These are phyloP conservation scores for Patellifolia procumbens DNA, from an alignment of 179 eudicot species.

Conservation along the genomic window DNA sequence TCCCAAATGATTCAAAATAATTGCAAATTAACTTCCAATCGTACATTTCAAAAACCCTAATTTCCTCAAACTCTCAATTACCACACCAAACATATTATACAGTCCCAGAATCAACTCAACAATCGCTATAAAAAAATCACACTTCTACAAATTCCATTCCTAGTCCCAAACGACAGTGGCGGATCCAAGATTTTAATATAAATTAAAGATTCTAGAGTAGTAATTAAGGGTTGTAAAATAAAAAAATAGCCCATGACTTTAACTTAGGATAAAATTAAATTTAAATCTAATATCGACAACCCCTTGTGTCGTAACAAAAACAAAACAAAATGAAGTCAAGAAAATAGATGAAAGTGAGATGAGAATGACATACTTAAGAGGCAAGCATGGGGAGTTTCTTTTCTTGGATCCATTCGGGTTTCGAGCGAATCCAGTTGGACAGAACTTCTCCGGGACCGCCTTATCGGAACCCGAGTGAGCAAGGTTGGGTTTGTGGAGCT, in stretches of 20 bases:
- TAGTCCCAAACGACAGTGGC: no score
- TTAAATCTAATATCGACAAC: no score
- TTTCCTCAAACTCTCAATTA: background rate
- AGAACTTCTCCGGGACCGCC: background rate
- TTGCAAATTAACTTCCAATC: no score
- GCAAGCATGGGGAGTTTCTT: slow-evolving; percentile 34
- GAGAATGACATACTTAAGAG: slow-evolving; percentile 50
- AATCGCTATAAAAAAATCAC: background rate
- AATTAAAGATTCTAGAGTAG: background rate
- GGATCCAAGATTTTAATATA: background rate
- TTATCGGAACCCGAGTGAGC: background rate
- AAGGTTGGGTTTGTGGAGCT: slow-evolving; percentile 36
- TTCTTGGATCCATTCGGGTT: slow-evolving; percentile 13
- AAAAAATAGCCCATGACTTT: background rate
- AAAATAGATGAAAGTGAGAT: background rate
- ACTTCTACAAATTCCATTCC: background rate
- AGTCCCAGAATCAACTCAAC: background rate
- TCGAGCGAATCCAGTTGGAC: background rate
- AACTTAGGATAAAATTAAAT: no score
- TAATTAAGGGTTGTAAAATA: background rate
- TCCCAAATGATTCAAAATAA: background rate
- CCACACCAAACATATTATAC: background rate
- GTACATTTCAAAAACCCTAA: background rate
- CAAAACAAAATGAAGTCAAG: background rate
- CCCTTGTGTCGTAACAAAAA: no score